These are phyloP conservation scores for Colletotrichum cuscutae DNA, from an alignment of 2,329 filamentous ascomycete species.

Conservation along the genomic window DNA sequence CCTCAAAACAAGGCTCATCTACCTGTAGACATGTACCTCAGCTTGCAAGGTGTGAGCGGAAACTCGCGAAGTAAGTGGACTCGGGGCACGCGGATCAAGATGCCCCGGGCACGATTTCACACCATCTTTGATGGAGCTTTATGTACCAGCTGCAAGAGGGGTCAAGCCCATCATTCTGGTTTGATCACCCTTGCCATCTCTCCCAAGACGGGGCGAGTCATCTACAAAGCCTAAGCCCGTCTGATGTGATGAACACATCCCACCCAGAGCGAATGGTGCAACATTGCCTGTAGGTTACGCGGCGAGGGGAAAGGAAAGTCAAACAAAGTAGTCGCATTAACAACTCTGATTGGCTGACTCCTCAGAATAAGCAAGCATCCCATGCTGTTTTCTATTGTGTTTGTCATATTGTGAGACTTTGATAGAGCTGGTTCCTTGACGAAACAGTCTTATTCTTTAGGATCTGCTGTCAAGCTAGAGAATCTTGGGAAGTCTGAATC, in stretches of 20 bases:
- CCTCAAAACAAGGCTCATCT: background rate
- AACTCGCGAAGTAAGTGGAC: background rate
- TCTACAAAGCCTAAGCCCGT: slow-evolving; percentile 9
- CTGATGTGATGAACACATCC: background rate
- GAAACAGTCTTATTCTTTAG: background rate
- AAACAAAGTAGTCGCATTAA: background rate
- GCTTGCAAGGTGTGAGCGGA: background rate
- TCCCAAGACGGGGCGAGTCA: slow-evolving; percentile 18
- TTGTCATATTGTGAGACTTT: background rate
- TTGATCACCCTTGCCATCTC: background rate
- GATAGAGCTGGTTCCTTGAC: slow-evolving; percentile 2
- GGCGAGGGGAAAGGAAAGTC: background rate
- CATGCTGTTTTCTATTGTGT: background rate
- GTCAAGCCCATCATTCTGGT: background rate
- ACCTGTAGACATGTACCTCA: background rate
- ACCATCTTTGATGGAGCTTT: background rate
- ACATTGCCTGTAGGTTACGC: background rate
- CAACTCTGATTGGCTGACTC: background rate
- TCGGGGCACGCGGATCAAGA: background rate
- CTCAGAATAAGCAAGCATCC: background rate
- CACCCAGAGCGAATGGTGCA: background rate
- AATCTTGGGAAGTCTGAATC: background rate
- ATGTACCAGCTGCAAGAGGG: background rate
- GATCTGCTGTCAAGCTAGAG: background rate
- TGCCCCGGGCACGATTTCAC: too few species aligned